These are phyloP conservation scores for Aspergillus indologenus DNA, from an alignment of 495 filamentous ascomycete genomes.

Conservation along the genomic window DNA sequence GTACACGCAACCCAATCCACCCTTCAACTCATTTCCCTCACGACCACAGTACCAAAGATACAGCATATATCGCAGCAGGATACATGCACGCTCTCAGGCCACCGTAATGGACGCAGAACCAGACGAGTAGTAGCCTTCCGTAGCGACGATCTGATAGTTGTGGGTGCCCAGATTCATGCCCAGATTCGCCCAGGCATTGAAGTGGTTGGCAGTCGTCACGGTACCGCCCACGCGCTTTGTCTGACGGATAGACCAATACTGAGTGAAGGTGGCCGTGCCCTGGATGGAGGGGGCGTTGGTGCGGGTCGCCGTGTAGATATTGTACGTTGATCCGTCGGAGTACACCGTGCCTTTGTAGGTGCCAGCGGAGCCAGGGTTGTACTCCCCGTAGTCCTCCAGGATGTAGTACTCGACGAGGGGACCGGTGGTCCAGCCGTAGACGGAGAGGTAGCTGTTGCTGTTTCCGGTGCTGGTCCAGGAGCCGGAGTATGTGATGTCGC, in stretches of 20 bases:
- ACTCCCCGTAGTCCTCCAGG: constrained; percentile 55
- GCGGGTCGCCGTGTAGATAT: constrained; percentile 58
- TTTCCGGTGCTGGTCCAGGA: constrained; percentile 45
- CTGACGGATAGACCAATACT: constrained; percentile 60
- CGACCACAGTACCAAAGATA: too few species aligned
- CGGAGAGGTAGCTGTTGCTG: constrained; percentile 57
- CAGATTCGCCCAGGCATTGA: constrained; percentile 55
- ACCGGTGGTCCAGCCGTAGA: constrained; percentile 62
- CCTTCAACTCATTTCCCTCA: too few species aligned
- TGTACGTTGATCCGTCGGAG: constrained; percentile 61
- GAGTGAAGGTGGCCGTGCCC: constrained; percentile 58
- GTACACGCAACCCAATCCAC: too few species aligned
- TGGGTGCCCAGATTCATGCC: constrained; percentile 51
- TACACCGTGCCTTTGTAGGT: constrained; percentile 52
- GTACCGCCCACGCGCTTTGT: constrained; percentile 53
- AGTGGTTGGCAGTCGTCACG: constrained; percentile 55
- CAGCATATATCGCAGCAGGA: not conserved
- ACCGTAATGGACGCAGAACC: constrained; percentile 52
- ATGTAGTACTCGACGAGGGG: constrained; percentile 67
- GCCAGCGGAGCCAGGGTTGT: constrained; percentile 48
- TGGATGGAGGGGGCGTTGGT: constrained; percentile 59
- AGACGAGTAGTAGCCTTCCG: constrained; percentile 56
- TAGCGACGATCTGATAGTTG: constrained; percentile 61
- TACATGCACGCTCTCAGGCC: constrained; percentile 9
- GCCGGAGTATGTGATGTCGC: constrained; percentile 53